A percentile compares a stretch with the other conserved stretches of the same genome.
Evolutionary conservation across 2,329 filamentous ascomycete genomes (phyloP).

Genomic region (Fusarium domesticum): DNA sequence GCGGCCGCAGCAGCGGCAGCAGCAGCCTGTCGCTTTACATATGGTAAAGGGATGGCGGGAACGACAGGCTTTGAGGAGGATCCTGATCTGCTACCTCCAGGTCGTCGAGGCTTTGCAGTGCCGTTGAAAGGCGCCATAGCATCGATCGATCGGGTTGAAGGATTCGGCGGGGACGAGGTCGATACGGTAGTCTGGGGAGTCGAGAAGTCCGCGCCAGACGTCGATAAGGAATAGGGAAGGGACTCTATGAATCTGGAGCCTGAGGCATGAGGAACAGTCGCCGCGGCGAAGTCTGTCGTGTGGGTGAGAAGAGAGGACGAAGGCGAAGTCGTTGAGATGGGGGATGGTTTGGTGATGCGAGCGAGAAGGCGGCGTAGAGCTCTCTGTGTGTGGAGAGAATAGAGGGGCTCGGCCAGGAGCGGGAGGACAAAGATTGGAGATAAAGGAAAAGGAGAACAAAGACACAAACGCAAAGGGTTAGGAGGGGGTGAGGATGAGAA

Average conservation of each 20-base stretch:
- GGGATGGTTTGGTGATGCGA: slow-evolving; percentile 15
- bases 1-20: slow-evolving; percentile 31
- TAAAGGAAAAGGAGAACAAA: slow-evolving; percentile 11
- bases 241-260: slow-evolving; percentile 33
- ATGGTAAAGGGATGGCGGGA: slow-evolving; percentile 40
- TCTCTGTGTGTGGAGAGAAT: slow-evolving; percentile 16
- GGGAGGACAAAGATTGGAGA: slow-evolving; percentile 5
- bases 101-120: slow-evolving; percentile 33
- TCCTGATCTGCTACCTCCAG: slow-evolving; percentile 30
- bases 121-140: slow-evolving; percentile 36
- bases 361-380: slow-evolving; percentile 20
- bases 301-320: slow-evolving; percentile 11
- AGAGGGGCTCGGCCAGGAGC: slow-evolving; percentile 19
- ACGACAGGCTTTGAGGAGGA: slow-evolving; percentile 35
- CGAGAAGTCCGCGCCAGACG: slow-evolving; percentile 25
- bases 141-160: slow-evolving; percentile 18
- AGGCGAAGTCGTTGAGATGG: slow-evolving; percentile 13
- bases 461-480: slow-evolving; percentile 3
- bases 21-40: slow-evolving; percentile 39
- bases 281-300: slow-evolving; percentile 16
- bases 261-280: slow-evolving; percentile 32
- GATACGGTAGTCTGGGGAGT: slow-evolving; percentile 22
- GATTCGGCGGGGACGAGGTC: slow-evolving; percentile 23
- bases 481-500: background rate
- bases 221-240: slow-evolving; percentile 21